Evolutionary conservation across 1,284 basidiomycete species (phyloP).

Genomic region (Thelephora terrestris): DNA sequence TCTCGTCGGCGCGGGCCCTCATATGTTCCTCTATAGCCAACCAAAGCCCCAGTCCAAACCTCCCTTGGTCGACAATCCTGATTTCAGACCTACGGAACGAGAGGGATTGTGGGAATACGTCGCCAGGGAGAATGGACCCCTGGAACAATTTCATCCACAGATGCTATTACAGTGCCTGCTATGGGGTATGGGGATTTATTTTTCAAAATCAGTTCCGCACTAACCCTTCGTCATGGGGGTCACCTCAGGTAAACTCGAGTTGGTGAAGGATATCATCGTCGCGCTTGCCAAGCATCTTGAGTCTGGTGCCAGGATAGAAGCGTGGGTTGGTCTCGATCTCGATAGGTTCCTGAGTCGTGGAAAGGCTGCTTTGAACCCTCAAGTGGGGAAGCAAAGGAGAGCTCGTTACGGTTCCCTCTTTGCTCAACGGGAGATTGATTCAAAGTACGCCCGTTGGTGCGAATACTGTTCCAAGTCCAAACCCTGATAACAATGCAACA

Average conservation of each 20-base stretch:
- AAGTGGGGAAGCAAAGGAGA: neutral
- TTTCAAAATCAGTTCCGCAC: neutral
- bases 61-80: conserved; percentile 5
- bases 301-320: conserved; percentile 21
- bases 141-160: conserved; percentile 86
- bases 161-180: conserved; percentile 85
- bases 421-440: conserved; percentile 14
- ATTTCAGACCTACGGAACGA: conserved; percentile 14
- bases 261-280: conserved; percentile 75
- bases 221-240: neutral
- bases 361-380: neutral
- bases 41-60: conserved; percentile 6
- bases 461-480: neutral
- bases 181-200: conserved; percentile 56
- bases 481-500: neutral
- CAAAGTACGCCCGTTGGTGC: neutral
- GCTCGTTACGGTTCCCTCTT: conserved; percentile 37
- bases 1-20: conserved; percentile 66
- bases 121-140: conserved; percentile 71
- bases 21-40: conserved; percentile 65
- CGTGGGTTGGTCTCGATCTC: conserved; percentile 39
- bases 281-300: conserved; percentile 43
- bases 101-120: conserved; percentile 69
- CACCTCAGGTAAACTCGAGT: conserved; percentile 60
- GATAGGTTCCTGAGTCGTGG: conserved; percentile 37